Evolutionary conservation across 1,284 basidiomycete genomes (phyloP).

Genomic region (Ustilago shanxiensis): DNA sequence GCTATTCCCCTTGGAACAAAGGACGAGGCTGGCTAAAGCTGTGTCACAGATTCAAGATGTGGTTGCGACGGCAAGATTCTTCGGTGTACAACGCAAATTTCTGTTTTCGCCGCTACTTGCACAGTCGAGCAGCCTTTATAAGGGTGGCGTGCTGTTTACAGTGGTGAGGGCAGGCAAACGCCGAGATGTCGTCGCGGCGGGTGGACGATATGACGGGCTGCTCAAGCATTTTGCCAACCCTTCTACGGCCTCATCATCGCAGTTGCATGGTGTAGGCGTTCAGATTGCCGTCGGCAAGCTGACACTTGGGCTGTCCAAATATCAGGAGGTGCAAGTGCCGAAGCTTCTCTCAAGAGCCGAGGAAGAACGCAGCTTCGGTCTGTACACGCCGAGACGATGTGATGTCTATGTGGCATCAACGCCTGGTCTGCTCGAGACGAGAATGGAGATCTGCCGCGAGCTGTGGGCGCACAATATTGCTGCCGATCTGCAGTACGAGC

Average conservation of each 20-base stretch:
- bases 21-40: constrained; percentile 65
- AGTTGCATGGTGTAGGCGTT: constrained; percentile 78
- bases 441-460: constrained; percentile 81
- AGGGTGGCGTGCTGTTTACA: constrained; percentile 81
- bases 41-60: constrained; percentile 77
- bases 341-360: constrained; percentile 76
- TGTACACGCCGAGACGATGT: constrained; percentile 86
- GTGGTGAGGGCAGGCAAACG: constrained; percentile 78
- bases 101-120: constrained; percentile 79
- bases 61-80: constrained; percentile 76
- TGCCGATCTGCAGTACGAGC: constrained; percentile 84
- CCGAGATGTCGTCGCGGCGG: constrained; percentile 80
- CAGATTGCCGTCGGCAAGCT: constrained; percentile 86
- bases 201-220: constrained; percentile 83
- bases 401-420: constrained; percentile 81
- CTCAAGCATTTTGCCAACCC: constrained; percentile 77
- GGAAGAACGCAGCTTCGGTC: constrained; percentile 85
- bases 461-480: constrained; percentile 86
- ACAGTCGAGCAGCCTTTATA: constrained; percentile 76
- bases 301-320: constrained; percentile 76
- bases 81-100: constrained; percentile 77
- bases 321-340: constrained; percentile 78
- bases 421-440: constrained; percentile 79
- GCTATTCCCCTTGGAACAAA: constrained; percentile 56
- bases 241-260: constrained; percentile 30